Base-by-base conservation (phyloP, 148 eudicot genomes). In the Camellia japonica region DNA sequence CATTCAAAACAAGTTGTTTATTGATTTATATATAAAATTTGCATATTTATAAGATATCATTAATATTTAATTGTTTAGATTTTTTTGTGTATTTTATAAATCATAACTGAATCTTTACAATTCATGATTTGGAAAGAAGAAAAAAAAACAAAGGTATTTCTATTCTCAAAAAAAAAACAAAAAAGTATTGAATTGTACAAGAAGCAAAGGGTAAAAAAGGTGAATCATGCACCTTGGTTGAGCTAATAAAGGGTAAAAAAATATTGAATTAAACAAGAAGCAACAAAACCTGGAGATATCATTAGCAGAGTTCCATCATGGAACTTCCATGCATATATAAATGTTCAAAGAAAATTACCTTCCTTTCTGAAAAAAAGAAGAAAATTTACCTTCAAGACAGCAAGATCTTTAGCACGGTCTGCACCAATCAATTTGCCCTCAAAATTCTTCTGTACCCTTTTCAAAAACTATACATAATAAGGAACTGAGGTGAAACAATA, bases 391-490 rank as follows among this genome's bases (percentile, higher is more conserved):
- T 94, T 90, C 85, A 97, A 87, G 63, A 97, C 98, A 85, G 99
- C 99, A 78, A 97, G 98, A 88, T 97, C 99, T 86, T 97, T 97
- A 44, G 98, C 87, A 49, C 99, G 98, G 86, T 97, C 98, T 76
- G 98, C 98, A 86, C 99, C 99, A 80, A 97, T 74, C 80, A 97
- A 84, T 67, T 67, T 92, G 78, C 95, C 99, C 87, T 94, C 99
- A 80, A 97, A 94, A 79, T 89, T 97, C 89, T 97, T 97, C 83
- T 90, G 98, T 73, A 97, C 90, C 88, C 99, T 97, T 80, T 82
- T 63, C 62, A 66, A 80, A 86, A 59, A 68, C 43, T 67, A 82
- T 60, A 60, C 47, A 71, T 59, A 55, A 68, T 74, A 69, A 82
- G 68, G 73, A 83, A 63, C 70, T 11, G 23, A 46, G 71, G 56